Evolutionary conservation across 257 asterid genomes (phyloP).

Genomic region (Solanum rostratum): DNA sequence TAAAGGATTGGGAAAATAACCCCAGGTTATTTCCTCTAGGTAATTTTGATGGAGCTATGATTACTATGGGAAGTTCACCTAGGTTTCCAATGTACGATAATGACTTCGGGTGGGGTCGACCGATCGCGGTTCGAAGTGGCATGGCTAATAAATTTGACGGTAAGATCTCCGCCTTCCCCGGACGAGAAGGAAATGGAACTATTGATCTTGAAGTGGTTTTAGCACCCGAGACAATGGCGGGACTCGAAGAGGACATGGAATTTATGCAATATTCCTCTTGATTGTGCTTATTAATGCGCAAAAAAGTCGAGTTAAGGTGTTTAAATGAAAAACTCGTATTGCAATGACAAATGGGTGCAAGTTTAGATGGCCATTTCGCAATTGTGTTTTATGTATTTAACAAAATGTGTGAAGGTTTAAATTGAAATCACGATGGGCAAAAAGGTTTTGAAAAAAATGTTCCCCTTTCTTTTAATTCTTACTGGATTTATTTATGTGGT

Average conservation of each 20-base stretch:
- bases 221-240: conserved; percentile 68
- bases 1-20: conserved; percentile 77
- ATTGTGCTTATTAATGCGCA: neutral
- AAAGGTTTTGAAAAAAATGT: no score
- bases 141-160: conserved; percentile 92
- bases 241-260: conserved; percentile 55
- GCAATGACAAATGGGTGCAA: neutral
- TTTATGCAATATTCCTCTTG: conserved; percentile 67
- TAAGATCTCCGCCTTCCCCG: conserved; percentile 92
- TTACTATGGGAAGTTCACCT: conserved; percentile 97
- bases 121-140: conserved; percentile 79
- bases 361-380: neutral
- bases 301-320: neutral
- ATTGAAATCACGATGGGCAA: no score
- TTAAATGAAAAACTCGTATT: neutral
- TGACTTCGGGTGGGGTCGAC: conserved; percentile 94
- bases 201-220: conserved; percentile 93
- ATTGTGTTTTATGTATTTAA: neutral
- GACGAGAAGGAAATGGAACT: conserved; percentile 67
- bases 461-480: no score
- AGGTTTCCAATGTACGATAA: conserved; percentile 96
- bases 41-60: conserved; percentile 92
- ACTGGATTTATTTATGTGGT: no score
- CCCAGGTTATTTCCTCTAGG: conserved; percentile 84
- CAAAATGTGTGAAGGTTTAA: neutral